Evolutionary conservation across 306 rosid species (phyloP).

Genomic region (Urtica urens): DNA sequence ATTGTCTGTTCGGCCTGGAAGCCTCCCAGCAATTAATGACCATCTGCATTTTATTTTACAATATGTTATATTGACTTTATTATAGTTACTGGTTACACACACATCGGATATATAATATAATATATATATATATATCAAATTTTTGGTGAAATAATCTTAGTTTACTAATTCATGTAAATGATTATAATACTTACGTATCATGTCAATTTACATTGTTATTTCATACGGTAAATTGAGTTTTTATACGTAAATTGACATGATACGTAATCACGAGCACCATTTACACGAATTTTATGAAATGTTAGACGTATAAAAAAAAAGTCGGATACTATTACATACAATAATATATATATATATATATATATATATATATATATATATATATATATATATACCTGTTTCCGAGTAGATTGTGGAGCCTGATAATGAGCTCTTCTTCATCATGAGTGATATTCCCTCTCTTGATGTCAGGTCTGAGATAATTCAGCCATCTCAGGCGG

Average conservation of each 20-base stretch:
- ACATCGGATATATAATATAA: too few relatives aligned
- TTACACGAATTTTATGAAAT: neutral
- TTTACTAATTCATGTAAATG: too few relatives aligned
- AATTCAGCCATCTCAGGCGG: constrained; percentile 35
- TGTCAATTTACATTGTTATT: too few relatives aligned
- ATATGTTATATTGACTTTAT: neutral
- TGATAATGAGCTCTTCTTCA: constrained; percentile 41
- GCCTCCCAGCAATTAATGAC: constrained; percentile 68
- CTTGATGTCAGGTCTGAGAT: constrained; percentile 36
- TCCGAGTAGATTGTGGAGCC: constrained; percentile 38
- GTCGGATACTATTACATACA: neutral
- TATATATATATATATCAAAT: too few relatives aligned
- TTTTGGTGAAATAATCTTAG: too few relatives aligned
- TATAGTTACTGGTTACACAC: neutral
- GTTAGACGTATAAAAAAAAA: neutral
- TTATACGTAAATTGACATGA: too few relatives aligned
- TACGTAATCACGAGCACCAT: neutral
- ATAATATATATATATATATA: neutral
- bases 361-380: neutral
- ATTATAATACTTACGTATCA: too few relatives aligned
- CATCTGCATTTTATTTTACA: constrained; percentile 31
- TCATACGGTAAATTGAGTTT: too few relatives aligned
- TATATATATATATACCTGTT: constrained; percentile 19
- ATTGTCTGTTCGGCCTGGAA: constrained; percentile 86
- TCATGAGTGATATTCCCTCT: constrained; percentile 36